Percentiles rank a stretch among this genome's conserved stretches.
These are phyloP conservation scores for Venturia pyrina DNA, from an alignment of 2,329 filamentous ascomycete species.

Conservation along the genomic window DNA sequence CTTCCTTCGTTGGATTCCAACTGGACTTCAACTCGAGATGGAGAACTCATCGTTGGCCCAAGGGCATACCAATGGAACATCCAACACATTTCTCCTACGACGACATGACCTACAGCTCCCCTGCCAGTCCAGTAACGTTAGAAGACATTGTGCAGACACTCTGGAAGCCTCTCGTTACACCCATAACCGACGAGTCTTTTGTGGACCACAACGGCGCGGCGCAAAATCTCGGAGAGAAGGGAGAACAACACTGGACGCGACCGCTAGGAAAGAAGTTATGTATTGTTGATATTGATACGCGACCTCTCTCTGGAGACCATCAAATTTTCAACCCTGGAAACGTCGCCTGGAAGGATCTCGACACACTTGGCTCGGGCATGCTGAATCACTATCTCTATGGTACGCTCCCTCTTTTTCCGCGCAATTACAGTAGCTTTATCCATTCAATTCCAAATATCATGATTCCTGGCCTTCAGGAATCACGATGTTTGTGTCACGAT, in stretches of 20 bases:
- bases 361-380: conserved; percentile 27
- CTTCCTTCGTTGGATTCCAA: background rate
- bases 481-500: too few species aligned
- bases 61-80: background rate
- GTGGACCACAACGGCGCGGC: background rate
- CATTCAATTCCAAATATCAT: background rate
- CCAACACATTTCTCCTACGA: background rate
- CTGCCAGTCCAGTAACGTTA: background rate
- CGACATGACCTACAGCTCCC: background rate
- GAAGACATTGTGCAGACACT: conserved; percentile 6
- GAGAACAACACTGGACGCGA: conserved; percentile 17
- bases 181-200: conserved; percentile 2
- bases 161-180: conserved; percentile 4
- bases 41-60: background rate
- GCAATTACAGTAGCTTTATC: background rate
- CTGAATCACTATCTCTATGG: conserved; percentile 32
- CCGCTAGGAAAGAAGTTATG: conserved; percentile 19
- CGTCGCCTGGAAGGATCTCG: conserved; percentile 14
- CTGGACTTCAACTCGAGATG: background rate
- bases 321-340: conserved; percentile 15
- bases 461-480: too few species aligned
- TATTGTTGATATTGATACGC: conserved; percentile 24
- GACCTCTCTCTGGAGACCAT: conserved; percentile 13
- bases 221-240: background rate
- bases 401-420: conserved; percentile 13